Evolutionary conservation across 1,284 basidiomycete genomes (phyloP), one percentile per base, ranked within the genome.

Genomic region (Austropuccinia psidii): DNA sequence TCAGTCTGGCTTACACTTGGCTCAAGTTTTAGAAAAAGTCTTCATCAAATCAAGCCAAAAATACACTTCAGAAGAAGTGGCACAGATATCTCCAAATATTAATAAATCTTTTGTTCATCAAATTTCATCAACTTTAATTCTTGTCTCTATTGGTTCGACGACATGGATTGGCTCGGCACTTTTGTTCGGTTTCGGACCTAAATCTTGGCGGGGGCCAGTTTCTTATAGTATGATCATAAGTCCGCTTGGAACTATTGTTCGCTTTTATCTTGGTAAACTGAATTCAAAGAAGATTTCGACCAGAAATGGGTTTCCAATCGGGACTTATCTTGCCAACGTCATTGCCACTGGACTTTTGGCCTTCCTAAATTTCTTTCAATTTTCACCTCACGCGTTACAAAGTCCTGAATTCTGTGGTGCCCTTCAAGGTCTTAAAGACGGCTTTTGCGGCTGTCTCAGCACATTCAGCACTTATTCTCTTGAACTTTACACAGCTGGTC

Each of bases 381-480:
- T 86, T 73, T 80, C 85, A 2, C 78, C 80, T 0, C 77, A 79
- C 13, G 75, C 69, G 58, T 24, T 49, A 78, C 27, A 83, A 84
- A 1, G 81, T 84, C 21, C 85, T 85, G 31, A 83, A 85, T 50
- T 55, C 50, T 96, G 93, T 78, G 85, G 86, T 45, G 83, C 90
- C 21, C 81, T 95, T 57, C 87, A 90, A 79, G 92, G 90, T 0
- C 82, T 98, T 33, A 84, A 85, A 39, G 90, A 97, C 78, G 96
- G 96, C 2, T 97, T 93, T 79, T 98, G 94, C 79, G 96, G 94
- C 8, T 93, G 92, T 81, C 83, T 98, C 76, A 94, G 89, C 4
- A 99, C 96, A 0, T 86, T 99, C 75, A 93, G 90, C 81, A 98
- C 94, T 13, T 95, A 98, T 79, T 89, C 87, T 1, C 88, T 88